These are phyloP conservation scores for Ascochyta viciae-villosae DNA, from an alignment of 2,329 filamentous ascomycete genomes.

Conservation along the genomic window DNA sequence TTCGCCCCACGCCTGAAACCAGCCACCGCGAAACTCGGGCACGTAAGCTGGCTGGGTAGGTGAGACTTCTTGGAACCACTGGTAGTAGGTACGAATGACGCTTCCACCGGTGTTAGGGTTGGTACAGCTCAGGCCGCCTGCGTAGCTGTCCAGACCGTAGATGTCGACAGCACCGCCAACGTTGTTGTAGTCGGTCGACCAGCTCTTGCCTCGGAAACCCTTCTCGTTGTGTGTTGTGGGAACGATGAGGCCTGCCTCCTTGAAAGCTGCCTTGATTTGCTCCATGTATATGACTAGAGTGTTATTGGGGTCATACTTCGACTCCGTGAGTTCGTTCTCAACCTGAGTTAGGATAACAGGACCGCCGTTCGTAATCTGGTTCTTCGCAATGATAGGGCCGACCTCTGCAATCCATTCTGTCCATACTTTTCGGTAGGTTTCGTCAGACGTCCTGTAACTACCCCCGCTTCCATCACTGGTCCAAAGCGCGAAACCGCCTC, in stretches of 20 bases:
- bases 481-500: conserved; percentile 56
- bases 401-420: conserved; percentile 57
- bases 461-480: conserved; percentile 57
- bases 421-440: conserved; percentile 56
- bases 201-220: conserved; percentile 57
- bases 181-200: conserved; percentile 63
- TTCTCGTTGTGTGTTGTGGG: conserved; percentile 61
- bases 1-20: conserved; percentile 62
- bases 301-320: conserved; percentile 51
- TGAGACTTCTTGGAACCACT: conserved; percentile 65
- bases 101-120: conserved; percentile 59
- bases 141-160: conserved; percentile 58
- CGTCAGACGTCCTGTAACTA: conserved; percentile 52
- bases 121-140: conserved; percentile 58
- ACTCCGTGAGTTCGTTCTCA: conserved; percentile 62
- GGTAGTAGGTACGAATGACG: conserved; percentile 61
- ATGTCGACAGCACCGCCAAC: conserved; percentile 63
- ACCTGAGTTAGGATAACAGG: conserved; percentile 61
- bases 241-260: conserved; percentile 57
- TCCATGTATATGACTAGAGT: conserved; percentile 62
- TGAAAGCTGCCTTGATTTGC: conserved; percentile 57
- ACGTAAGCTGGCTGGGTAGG: conserved; percentile 62
- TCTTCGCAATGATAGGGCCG: conserved; percentile 57
- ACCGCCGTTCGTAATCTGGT: conserved; percentile 60
- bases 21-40: conserved; percentile 63